Percentiles rank a stretch among this genome's conserved stretches.
Evolutionary conservation across 2,329 filamentous ascomycete genomes (phyloP).

Genomic region (Clonostachys rhizophaga): DNA sequence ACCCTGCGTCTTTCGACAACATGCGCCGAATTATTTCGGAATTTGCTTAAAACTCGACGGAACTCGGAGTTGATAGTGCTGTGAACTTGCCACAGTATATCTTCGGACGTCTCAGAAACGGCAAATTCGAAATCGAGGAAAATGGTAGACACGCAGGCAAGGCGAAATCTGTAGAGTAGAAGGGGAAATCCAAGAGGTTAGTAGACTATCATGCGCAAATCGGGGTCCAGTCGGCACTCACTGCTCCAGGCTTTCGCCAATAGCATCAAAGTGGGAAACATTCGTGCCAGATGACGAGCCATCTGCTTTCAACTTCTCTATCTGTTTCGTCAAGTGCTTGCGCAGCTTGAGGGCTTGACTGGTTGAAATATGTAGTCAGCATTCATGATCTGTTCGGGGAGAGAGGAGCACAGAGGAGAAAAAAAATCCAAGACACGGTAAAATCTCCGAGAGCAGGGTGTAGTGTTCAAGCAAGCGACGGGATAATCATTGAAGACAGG

Average conservation of each 20-base stretch:
- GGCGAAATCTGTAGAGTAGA: conserved; percentile 52
- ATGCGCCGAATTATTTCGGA: conserved; percentile 40
- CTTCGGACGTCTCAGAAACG: conserved; percentile 59
- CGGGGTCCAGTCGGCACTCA: conserved; percentile 8
- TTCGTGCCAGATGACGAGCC: conserved; percentile 24
- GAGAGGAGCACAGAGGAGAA: no score
- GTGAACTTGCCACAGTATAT: conserved; percentile 75
- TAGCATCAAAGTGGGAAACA: conserved; percentile 33
- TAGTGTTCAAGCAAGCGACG: no score
- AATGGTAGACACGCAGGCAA: conserved; percentile 66
- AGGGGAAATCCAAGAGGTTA: not conserved
- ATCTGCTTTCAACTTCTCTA: conserved; percentile 33
- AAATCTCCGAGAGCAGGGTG: no score
- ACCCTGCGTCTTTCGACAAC: conserved; percentile 68
- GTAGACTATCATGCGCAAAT: not conserved
- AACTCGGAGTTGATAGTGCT: conserved; percentile 74
- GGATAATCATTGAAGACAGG: no score
- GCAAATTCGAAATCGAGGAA: conserved; percentile 69
- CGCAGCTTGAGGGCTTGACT: conserved; percentile 38
- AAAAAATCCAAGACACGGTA: no score
- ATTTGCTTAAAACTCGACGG: conserved; percentile 60
- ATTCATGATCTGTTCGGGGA: no score
- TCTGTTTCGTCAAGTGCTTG: conserved; percentile 33
- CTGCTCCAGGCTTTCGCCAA: conserved; percentile 37
- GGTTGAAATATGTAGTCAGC: conserved; percentile 8